These are phyloP conservation scores for Ogataea degrootiae DNA, from an alignment of 805 yeast genomes.

Conservation along the genomic window DNA sequence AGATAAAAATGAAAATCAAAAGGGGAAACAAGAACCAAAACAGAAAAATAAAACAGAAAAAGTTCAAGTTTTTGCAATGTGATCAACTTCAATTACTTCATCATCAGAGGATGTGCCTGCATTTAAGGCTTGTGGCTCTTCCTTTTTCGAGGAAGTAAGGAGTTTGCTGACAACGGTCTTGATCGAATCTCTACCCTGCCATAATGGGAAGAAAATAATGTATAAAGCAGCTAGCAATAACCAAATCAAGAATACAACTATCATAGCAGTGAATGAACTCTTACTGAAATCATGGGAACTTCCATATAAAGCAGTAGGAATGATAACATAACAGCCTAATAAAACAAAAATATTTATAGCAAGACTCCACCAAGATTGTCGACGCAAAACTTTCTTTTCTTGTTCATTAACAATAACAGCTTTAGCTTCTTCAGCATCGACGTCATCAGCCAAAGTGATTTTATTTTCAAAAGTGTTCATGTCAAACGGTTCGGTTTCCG, in stretches of 20 bases:
- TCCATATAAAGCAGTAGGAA: conserved; percentile 32
- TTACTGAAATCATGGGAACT: conserved; percentile 31
- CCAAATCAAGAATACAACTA: conserved; percentile 35
- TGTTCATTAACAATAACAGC: conserved; percentile 21
- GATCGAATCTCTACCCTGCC: conserved; percentile 27
- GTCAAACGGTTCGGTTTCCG: conserved; percentile 29
- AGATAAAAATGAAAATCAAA: too few species aligned
- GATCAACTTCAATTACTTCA: too few species aligned
- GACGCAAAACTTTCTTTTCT: conserved; percentile 24
- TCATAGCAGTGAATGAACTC: conserved; percentile 32
- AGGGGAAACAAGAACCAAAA: too few species aligned
- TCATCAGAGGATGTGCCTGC: too few species aligned
- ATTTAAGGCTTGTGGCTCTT: too few species aligned
- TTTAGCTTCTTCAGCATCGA: conserved; percentile 28
- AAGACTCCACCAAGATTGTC: conserved; percentile 37
- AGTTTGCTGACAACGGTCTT: not conserved
- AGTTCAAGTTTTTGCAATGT: too few species aligned
- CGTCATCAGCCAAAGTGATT: conserved; percentile 32
- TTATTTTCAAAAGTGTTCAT: conserved; percentile 14
- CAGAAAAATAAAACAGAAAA: too few species aligned
- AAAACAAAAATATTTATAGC: conserved; percentile 32
- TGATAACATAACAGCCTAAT: conserved; percentile 28
- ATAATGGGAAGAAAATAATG: conserved; percentile 35
- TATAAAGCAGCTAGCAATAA: conserved; percentile 31
- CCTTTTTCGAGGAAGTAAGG: not conserved